Evolutionary conservation across 129 eudicot genomes (phyloP), one percentile per base, ranked within the genome.

Genomic region (Helichrysum umbraculigerum): DNA sequence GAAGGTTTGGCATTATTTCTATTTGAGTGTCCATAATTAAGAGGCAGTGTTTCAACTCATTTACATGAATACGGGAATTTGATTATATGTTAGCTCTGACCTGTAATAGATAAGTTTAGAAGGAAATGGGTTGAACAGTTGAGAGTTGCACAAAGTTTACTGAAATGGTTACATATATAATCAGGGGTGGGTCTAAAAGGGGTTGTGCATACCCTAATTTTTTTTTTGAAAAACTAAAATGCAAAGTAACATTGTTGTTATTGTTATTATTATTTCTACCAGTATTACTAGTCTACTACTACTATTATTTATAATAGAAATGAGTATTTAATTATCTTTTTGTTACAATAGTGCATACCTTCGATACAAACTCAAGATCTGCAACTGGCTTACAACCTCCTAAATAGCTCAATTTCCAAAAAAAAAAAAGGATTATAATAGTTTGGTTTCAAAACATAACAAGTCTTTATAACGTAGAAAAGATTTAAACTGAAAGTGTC

Each of bases 1-100:
- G 97, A 94, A 91, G 98, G 98, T 94, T 57, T 57, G 62, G 12
- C 62, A 57, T 57, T 57, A 28, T 70, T 65, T 41, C 10, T 44
- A n/a, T 74, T 47, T 54, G 12, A 20, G 61, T 70, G 22, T 16
- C 61, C 41, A 50, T 70, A 50, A 29, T 71, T 70, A 70, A 28
- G 41, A 28, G 59, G 41, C 60, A 2, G 60, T 28, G 14, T 47
- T 47, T 47, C 16, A 47, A 11, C 54, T 47, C 29, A 57, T 44
- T 29, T 41, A 69, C 61, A 8, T 25, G 39, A 39, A 19, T 50
- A 67, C 1, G 29, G 62, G 11, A 20, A 42, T 68, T 0, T 41
- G 35, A 30, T 42, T 68, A 21, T 68, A 42, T 11, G 12, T 22
- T 42, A 50, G 34, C 21, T 57, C 62, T n/a, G 29, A 57, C 62